These are phyloP conservation scores for Euclidium syriacum DNA, from an alignment of 345 rosid species.

Conservation along the genomic window DNA sequence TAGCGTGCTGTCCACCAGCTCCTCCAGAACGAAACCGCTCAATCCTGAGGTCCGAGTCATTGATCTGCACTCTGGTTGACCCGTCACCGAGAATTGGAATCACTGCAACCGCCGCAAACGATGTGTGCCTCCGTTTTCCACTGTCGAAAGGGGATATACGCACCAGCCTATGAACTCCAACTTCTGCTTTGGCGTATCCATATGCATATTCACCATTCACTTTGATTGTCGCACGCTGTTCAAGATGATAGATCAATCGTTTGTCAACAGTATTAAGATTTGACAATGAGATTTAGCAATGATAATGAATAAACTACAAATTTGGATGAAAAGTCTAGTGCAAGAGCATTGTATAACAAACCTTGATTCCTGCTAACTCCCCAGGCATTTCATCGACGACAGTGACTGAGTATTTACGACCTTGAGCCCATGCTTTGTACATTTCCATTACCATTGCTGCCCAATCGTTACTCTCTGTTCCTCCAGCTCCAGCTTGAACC, in stretches of 20 bases:
- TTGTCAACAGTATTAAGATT: neutral
- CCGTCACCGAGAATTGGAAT: slow-evolving; percentile 82
- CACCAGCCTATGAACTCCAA: slow-evolving; percentile 94
- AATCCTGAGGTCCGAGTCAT: slow-evolving; percentile 82
- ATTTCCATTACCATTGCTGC: slow-evolving; percentile 94
- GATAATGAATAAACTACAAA: neutral
- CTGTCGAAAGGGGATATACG: slow-evolving; percentile 94
- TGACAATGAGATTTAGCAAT: neutral
- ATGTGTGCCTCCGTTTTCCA: slow-evolving; percentile 85
- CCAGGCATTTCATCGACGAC: slow-evolving; percentile 88
- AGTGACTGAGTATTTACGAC: slow-evolving; percentile 50
- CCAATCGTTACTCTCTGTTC: slow-evolving; percentile 99
- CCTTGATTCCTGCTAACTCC: slow-evolving; percentile 96
- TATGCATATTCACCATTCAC: slow-evolving; percentile 88
- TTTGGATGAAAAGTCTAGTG: neutral
- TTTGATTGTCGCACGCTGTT: slow-evolving; percentile 91
- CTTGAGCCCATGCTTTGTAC: slow-evolving; percentile 83
- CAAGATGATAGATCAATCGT: slow-evolving; percentile 10
- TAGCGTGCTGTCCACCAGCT: slow-evolving; percentile 85
- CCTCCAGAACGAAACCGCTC: slow-evolving; percentile 94
- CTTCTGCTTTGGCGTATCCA: slow-evolving; percentile 97
- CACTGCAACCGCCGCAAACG: slow-evolving; percentile 99
- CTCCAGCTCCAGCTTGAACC: slow-evolving; percentile 99
- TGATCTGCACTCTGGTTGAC: slow-evolving; percentile 69
- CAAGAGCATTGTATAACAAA: slow-evolving; percentile 19